Evolutionary conservation across 2,329 filamentous ascomycete genomes (phyloP), one percentile per base, ranked within the genome.

Genomic region (Dactylella cylindrospora): DNA sequence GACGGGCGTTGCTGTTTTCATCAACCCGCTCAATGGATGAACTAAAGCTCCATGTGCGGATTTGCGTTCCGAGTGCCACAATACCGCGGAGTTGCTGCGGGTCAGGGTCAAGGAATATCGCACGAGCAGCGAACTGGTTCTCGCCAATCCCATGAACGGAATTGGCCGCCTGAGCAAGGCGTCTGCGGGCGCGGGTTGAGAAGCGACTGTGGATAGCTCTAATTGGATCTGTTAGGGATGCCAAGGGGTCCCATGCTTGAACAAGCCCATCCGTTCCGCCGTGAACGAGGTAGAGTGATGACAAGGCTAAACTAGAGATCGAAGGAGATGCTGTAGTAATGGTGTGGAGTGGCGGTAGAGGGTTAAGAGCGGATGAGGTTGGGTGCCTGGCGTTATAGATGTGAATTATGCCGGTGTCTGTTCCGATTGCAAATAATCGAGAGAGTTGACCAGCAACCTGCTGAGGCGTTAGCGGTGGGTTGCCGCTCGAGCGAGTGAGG

Each of bases 231-330:
- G 79, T 74, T 0, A 80, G 86, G 1, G 91, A 97, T 0, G 85
- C 88, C 39, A 98, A 76, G n/a, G 87, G 88, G 74, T 98, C 93
- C 93, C 93, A 98, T 4, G 90, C 88, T 72, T 97, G 93, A 3
- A 95, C 91, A 2, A 97, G 80, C 0, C 93, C 91, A 73, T 98
- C 93, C 67, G 87, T 95, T 20, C 93, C 93, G 43, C 93, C 93
- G 71, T 95, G 88, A 5, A 97, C 86, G 12, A 98, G 75, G 70
- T 95, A 94, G 12, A 98, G 76, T 1, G 89, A 86, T 1, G 90
- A 89, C 39, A 95, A 72, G 4, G 86, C 93, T 12, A 98, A 73
- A 62, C 84, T 88, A 0, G 90, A 88, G 13, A 97, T 84, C 70
- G 89, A 81, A 0, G 91, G 90, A 0, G 91, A 97, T 38, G 95